Evolutionary conservation across 192 early-diverging fungal species (phyloP), one percentile per base, ranked within the genome.

Genomic region (Geranomyces variabilis): DNA sequence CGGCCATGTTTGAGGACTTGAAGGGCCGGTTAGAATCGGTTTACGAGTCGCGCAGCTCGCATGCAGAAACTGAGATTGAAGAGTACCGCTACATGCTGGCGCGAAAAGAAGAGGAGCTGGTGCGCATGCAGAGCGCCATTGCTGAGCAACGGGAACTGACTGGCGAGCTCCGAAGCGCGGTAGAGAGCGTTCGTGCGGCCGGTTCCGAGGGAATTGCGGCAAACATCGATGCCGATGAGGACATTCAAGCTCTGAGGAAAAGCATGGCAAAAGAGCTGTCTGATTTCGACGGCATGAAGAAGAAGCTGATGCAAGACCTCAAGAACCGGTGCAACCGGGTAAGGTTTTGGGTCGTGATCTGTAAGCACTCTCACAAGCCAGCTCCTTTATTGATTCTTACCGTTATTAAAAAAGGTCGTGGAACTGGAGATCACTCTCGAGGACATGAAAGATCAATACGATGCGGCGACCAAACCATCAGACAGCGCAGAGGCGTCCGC

Each of bases 281-380:
- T 22, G 96, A 99, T 64, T 98, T 96, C 82, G 97, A 99, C 69
- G 89, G 90, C 66, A 97, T 97, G 95, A 96, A 96, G 83, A 96
- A 98, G 89, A 93, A 92, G 46, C 83, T 99, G 70, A 96, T 98
- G 95, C 91, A 92, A 41, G 96, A 98, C 76, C 89, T 99, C 48
- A 94, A 97, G 81, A 92, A 95, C 82, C 90, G 96, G 47, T 97
- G 95, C 82, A 96, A 99, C 78, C 93, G 93, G 88, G 93, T 96
- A 53, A 8, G 51, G 46, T 19, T 24, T 4, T 53, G 51, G n/a
- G 24, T 53, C n/a, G n/a, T n/a, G n/a, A n/a, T n/a, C n/a, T n/a
- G n/a, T n/a, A n/a, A n/a, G n/a, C n/a, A n/a, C n/a, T n/a, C n/a
- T n/a, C n/a, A n/a, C n/a, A n/a, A n/a, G n/a, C n/a, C n/a, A n/a